Evolutionary conservation across 1,139 yeast genomes (phyloP).

Genomic region (Suhomyces panamericanus): DNA sequence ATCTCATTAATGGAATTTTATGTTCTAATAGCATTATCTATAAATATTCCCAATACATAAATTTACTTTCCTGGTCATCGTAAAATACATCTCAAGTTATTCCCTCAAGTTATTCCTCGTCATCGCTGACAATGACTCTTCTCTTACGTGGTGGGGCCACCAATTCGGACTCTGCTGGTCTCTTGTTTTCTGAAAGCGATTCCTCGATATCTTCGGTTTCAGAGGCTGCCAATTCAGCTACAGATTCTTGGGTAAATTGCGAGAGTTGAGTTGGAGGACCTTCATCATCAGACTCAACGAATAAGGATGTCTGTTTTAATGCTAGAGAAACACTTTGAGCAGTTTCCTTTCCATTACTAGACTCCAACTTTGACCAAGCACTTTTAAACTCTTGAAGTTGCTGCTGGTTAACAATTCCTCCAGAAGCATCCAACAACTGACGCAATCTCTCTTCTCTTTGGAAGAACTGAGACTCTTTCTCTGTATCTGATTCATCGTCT

Average conservation of each 20-base stretch:
- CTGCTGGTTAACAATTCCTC: slow-evolving; percentile 41
- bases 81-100: slow-evolving; percentile 12
- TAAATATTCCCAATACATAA: neutral
- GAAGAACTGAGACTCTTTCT: slow-evolving; percentile 54
- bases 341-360: slow-evolving; percentile 17
- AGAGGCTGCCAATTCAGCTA: slow-evolving; percentile 6
- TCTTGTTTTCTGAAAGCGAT: slow-evolving; percentile 1
- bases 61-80: neutral
- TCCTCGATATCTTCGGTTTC: slow-evolving; percentile 8
- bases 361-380: slow-evolving; percentile 37
- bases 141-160: slow-evolving; percentile 12
- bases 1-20: too few species aligned
- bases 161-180: slow-evolving; percentile 5
- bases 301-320: slow-evolving; percentile 22
- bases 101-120: slow-evolving; percentile 27
- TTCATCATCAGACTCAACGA: slow-evolving; percentile 20
- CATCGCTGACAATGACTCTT: slow-evolving; percentile 25
- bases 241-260: neutral
- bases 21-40: neutral
- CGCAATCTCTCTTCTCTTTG: slow-evolving; percentile 59
- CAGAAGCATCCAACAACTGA: slow-evolving; percentile 35
- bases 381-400: slow-evolving; percentile 41
- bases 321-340: slow-evolving; percentile 28
- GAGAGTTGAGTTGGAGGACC: neutral
- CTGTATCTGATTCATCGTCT: slow-evolving; percentile 69